Evolutionary conservation across 805 yeast genomes (phyloP).

Genomic region (Candida multigemmis): DNA sequence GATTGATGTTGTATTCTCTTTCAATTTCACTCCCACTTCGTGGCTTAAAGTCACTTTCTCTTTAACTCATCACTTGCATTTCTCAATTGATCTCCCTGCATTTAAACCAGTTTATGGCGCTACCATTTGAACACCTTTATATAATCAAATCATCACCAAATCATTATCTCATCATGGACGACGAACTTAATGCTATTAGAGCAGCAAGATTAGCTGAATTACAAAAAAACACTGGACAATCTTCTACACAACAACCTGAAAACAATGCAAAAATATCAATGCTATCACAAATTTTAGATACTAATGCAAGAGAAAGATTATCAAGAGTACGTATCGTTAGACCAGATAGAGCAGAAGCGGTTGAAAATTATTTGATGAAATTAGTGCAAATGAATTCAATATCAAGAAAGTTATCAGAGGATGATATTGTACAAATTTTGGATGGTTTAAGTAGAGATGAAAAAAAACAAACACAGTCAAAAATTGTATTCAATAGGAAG

Average conservation of each 20-base stretch:
- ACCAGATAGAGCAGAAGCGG: constrained; percentile 85
- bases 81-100: no score
- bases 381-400: constrained; percentile 73
- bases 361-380: constrained; percentile 68
- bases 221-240: constrained; percentile 44
- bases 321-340: constrained; percentile 81
- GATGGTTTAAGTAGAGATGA: constrained; percentile 74
- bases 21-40: no score
- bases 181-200: constrained; percentile 84
- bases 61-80: no score
- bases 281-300: constrained; percentile 65
- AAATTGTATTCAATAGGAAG: constrained; percentile 52
- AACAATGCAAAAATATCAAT: constrained; percentile 33
- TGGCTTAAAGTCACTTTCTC: no score
- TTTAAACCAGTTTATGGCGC: not conserved
- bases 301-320: constrained; percentile 80
- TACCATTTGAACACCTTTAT: not conserved
- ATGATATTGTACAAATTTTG: constrained; percentile 73
- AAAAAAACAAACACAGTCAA: constrained; percentile 43
- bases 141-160: not conserved
- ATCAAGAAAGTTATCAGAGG: constrained; percentile 64
- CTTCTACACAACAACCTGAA: constrained; percentile 6
- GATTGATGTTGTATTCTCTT: no score
- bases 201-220: constrained; percentile 87
- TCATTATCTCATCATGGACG: constrained; percentile 52